Evolutionary conservation across 2,329 filamentous ascomycete species (phyloP), one percentile per base, ranked within the genome.

Genomic region (Xylaria sp.): DNA sequence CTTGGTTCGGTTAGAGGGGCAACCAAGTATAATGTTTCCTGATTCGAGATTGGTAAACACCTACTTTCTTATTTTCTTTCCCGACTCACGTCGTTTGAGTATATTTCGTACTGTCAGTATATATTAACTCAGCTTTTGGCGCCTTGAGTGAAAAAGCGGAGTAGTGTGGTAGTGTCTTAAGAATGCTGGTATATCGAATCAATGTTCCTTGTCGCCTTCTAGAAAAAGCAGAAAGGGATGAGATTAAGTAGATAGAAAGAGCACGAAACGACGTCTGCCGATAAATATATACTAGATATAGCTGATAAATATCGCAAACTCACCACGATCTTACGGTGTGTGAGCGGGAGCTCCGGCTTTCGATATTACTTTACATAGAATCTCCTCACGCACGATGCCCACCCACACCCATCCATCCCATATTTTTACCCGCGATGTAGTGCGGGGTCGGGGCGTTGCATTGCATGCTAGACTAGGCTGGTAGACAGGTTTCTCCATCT

Each of bases 381-480:
- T 35, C 59, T 63, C 42, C 53, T 66, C 50, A 61, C 58, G 3
- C 27, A 27, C 40, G 18, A 21, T 3, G 3, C 25, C 27, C 13
- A 12, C 37, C 37, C 32, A 12, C 35, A 35, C 10, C 37, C 37
- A 62, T 53, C 25, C 48, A 62, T 29, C n/a, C 60, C 10, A 61
- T 35, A 35, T 65, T 40, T 62, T 58, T 65, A 66, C 40, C 58
- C 50, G 25, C 58, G 44, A 60, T 57, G 44, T 23, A 18, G 63
- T 69, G 66, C 66, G 66, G 66, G 66, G 66, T 68, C 57, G 51
- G 4, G 13, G 66, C 62, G 63, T 48, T 65, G 66, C 66, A 68
- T 61, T 61, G 50, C 57, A 60, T 42, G 55, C 61, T 40, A 59
- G 16, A 18, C 40, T 18, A 44, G 9, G 8, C 8, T 9, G 18